Evolutionary conservation across 768 basidiomycete genomes (phyloP).

Genomic region (Terana coerulea): DNA sequence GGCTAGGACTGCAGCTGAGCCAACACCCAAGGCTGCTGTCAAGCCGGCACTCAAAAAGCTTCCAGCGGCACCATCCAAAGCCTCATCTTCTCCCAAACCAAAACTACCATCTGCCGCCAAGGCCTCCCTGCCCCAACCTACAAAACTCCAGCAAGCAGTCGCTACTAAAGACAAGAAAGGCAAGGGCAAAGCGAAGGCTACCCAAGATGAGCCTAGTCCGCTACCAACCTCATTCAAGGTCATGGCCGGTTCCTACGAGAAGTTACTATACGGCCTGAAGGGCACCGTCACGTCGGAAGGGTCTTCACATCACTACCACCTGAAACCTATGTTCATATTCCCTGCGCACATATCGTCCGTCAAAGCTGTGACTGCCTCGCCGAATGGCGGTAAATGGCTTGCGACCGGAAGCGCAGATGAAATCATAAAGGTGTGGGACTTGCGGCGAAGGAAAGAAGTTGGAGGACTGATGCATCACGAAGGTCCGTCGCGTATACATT

Average conservation of each 20-base stretch:
- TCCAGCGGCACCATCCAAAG: too few species aligned
- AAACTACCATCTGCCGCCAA: too few species aligned
- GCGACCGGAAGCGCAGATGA: conserved; percentile 96
- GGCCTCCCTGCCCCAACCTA: too few species aligned
- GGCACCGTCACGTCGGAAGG: conserved; percentile 44
- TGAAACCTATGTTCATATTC: conserved; percentile 91
- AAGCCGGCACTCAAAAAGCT: too few species aligned
- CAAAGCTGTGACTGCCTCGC: conserved; percentile 85
- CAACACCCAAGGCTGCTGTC: background rate
- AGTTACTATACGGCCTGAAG: conserved; percentile 86
- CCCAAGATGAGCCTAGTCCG: conserved; percentile 1
- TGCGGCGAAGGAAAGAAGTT: conserved; percentile 86
- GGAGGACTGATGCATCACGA: conserved; percentile 94
- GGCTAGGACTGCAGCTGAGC: background rate
- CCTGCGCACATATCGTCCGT: conserved; percentile 95
- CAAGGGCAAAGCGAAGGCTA: conserved; percentile 28
- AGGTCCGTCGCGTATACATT: conserved; percentile 44
- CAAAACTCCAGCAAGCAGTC: background rate
- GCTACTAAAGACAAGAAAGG: conserved; percentile 15
- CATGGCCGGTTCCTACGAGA: conserved; percentile 94
- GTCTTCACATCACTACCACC: conserved; percentile 30
- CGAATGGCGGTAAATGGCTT: conserved; percentile 91
- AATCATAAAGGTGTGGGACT: conserved; percentile 95
- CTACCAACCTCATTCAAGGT: conserved; percentile 74
- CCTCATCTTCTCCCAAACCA: too few species aligned